A percentile compares a stretch with the other conserved stretches of the same genome.
These are phyloP conservation scores for Thyridium curvatum DNA, from an alignment of 2,329 filamentous ascomycete species.

Conservation along the genomic window DNA sequence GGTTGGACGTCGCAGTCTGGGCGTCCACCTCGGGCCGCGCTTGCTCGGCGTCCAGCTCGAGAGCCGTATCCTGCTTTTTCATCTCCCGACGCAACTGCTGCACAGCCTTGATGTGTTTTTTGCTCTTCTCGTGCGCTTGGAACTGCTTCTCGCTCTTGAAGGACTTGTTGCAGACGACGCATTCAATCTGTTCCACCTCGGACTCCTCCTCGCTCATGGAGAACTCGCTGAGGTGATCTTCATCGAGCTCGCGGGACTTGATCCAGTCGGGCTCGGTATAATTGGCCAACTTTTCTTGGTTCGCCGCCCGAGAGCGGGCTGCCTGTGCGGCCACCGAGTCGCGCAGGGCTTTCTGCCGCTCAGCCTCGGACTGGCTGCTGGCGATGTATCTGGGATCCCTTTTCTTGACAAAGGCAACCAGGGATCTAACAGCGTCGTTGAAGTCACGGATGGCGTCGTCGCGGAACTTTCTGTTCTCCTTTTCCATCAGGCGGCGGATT, in stretches of 20 bases:
- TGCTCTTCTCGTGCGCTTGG: conserved; percentile 89
- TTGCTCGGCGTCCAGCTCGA: conserved; percentile 39
- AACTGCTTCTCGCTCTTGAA: conserved; percentile 94
- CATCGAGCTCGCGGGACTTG: conserved; percentile 46
- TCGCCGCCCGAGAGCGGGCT: conserved; percentile 72
- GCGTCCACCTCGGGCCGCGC: background rate
- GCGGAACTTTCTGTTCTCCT: conserved; percentile 80
- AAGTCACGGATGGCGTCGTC: conserved; percentile 83
- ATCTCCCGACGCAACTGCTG: conserved; percentile 76
- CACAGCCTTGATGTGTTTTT: conserved; percentile 87
- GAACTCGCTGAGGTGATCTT: conserved; percentile 47
- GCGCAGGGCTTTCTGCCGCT: conserved; percentile 72
- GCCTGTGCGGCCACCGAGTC: conserved; percentile 80
- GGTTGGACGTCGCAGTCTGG: background rate
- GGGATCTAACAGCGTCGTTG: conserved; percentile 82
- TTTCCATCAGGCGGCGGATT: conserved; percentile 81
- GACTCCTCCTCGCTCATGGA: conserved; percentile 47
- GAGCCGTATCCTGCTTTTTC: conserved; percentile 66
- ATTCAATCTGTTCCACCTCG: conserved; percentile 60
- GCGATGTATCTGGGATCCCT: conserved; percentile 79
- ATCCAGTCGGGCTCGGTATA: conserved; percentile 72
- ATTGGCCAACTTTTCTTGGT: conserved; percentile 65
- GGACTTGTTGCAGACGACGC: conserved; percentile 67
- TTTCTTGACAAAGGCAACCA: conserved; percentile 86
- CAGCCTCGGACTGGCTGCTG: conserved; percentile 70